A percentile compares a stretch with the other conserved stretches of the same genome.
Evolutionary conservation across 495 filamentous ascomycete genomes (phyloP).

Genomic region (Podospora sp.): DNA sequence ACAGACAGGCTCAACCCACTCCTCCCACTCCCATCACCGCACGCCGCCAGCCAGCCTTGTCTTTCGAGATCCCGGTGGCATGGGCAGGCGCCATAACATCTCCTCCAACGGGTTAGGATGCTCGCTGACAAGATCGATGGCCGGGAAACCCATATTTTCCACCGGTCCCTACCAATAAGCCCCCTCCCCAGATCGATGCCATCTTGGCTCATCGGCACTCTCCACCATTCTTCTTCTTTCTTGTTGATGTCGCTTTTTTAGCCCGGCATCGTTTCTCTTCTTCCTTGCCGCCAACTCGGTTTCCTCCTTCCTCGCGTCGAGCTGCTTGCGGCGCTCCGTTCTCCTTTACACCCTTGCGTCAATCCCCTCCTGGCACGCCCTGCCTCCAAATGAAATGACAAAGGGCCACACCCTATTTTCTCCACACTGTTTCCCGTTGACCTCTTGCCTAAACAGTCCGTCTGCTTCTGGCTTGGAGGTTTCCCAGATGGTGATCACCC

Average conservation of each 20-base stretch:
- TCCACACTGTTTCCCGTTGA: slow-evolving; percentile 40
- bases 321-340: slow-evolving; percentile 26
- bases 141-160: slow-evolving; percentile 20
- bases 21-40: slow-evolving; percentile 23
- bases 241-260: neutral
- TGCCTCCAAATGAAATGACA: slow-evolving; percentile 42
- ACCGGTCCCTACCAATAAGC: slow-evolving; percentile 18
- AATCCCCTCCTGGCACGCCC: slow-evolving; percentile 46
- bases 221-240: neutral
- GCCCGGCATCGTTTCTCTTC: slow-evolving; percentile 10
- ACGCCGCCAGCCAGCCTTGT: slow-evolving; percentile 27
- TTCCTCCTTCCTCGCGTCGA: slow-evolving; percentile 19
- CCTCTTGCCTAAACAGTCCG: slow-evolving; percentile 35
- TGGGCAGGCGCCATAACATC: slow-evolving; percentile 23
- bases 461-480: slow-evolving; percentile 24
- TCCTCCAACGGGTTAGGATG: slow-evolving; percentile 9
- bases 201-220: slow-evolving; percentile 16
- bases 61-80: slow-evolving; percentile 31
- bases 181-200: neutral
- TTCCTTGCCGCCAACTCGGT: neutral
- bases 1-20: slow-evolving; percentile 26
- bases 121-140: slow-evolving; percentile 17
- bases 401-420: slow-evolving; percentile 31
- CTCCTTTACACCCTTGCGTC: slow-evolving; percentile 36
- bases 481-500: slow-evolving; percentile 31